phyloP scores from a whole-genome alignment of 352 stramenopile genomes.

The Thalassiosira mediterranea region DNA sequence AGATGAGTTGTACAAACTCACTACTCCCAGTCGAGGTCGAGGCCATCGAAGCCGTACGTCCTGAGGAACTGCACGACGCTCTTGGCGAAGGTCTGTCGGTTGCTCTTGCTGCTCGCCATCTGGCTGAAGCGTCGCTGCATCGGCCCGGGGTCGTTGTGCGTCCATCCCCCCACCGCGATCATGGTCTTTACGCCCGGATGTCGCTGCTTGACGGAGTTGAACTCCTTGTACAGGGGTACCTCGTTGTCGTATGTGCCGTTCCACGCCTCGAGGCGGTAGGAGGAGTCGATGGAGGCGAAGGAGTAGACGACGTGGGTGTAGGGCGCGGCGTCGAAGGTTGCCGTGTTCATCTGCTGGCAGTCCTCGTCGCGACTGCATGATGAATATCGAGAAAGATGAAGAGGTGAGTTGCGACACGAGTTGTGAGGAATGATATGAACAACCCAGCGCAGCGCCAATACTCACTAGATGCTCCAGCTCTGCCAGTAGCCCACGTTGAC shows the following conservation, averaged over 20 bases:
- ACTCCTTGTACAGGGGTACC: slow-evolving; percentile 64
- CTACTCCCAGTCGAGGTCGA: slow-evolving; percentile 68
- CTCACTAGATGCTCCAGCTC: slow-evolving; percentile 70
- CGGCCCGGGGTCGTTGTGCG: slow-evolving; percentile 60
- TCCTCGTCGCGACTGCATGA: slow-evolving; percentile 48
- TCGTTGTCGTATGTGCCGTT: slow-evolving; percentile 60
- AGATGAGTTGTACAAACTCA: too few species aligned
- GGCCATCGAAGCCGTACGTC: slow-evolving; percentile 65
- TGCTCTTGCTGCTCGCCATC: slow-evolving; percentile 42
- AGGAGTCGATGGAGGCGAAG: slow-evolving; percentile 60
- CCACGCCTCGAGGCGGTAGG: slow-evolving; percentile 60
- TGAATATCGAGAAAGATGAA: neutral
- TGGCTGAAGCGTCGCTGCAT: slow-evolving; percentile 60
- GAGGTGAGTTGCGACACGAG: too few species aligned
- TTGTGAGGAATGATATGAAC: too few species aligned
- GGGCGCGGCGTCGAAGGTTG: slow-evolving; percentile 39
- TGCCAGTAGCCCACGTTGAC: slow-evolving; percentile 69
- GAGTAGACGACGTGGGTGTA: slow-evolving; percentile 68
- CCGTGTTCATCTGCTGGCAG: slow-evolving; percentile 60
- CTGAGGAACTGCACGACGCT: slow-evolving; percentile 56
- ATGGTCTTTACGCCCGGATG: slow-evolving; percentile 59
- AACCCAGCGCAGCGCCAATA: neutral
- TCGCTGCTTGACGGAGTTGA: slow-evolving; percentile 62
- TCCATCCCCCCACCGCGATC: slow-evolving; percentile 65
- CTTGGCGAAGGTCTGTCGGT: slow-evolving; percentile 55